A percentile compares a stretch with the other conserved stretches of the same genome.
Conservation (phyloP, 371 early-diverging fungal genomes). For the Mucor indicus region DNA sequence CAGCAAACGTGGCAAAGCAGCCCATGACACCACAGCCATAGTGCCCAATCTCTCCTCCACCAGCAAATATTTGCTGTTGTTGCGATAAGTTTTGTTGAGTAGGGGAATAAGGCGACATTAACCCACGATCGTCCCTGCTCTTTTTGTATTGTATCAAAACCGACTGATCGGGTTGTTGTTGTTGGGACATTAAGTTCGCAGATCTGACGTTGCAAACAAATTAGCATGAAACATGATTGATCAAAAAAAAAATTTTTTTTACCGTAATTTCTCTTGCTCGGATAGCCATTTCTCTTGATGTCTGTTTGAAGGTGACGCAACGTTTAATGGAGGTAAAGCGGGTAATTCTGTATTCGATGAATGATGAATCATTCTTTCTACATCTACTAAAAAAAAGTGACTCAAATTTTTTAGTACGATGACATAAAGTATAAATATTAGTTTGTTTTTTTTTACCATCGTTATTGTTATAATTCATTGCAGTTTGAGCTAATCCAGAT, state of each 20-base stretch:
- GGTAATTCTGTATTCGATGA: slow-evolving; percentile 11
- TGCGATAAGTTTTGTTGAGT: not conserved
- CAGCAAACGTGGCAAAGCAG: slow-evolving; percentile 59
- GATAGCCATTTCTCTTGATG: no score
- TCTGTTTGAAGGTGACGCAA: not conserved
- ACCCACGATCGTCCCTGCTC: not conserved
- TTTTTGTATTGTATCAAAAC: slow-evolving; percentile 2
- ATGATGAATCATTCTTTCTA: no score
- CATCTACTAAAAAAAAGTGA: not conserved
- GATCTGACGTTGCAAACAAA: no score
- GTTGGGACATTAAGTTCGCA: no score
- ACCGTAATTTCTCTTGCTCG: no score
- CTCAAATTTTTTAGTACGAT: not conserved
- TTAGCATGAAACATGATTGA: no score
- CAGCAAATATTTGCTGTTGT: not conserved
- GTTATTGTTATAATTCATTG: no score
- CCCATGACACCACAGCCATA: slow-evolving; percentile 69
- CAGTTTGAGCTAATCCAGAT: not conserved
- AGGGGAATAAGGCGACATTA: not conserved
- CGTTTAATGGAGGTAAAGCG: slow-evolving; percentile 10
- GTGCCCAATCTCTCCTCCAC: slow-evolving; percentile 37
- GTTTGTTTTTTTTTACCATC: no score
- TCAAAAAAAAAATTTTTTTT: no score
- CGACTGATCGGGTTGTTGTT: slow-evolving; percentile 2
- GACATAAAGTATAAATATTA: not conserved